phyloP scores from a whole-genome alignment of 331 rosid genomes.

The Spiraea crenata region DNA sequence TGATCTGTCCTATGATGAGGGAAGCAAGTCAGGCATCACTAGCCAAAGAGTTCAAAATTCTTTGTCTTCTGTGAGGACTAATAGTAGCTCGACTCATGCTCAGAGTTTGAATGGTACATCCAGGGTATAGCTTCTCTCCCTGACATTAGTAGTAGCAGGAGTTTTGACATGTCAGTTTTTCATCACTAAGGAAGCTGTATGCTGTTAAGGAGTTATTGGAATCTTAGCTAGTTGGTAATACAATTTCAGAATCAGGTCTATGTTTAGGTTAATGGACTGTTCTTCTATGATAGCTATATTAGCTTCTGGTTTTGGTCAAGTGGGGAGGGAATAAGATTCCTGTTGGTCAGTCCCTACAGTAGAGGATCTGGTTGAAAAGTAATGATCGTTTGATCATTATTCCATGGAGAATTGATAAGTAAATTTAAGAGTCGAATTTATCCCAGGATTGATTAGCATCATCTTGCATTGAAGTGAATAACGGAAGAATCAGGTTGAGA shows the following conservation, averaged over 20 bases:
- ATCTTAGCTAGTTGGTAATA: background rate
- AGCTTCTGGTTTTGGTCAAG: background rate
- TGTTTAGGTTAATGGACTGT: background rate
- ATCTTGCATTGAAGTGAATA: background rate
- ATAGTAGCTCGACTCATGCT: constrained; percentile 39
- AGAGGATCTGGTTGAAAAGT: background rate
- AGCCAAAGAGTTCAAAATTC: constrained; percentile 21
- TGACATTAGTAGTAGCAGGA: background rate
- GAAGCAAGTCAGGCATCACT: constrained; percentile 37
- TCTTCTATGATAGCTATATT: background rate
- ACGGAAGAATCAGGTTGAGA: background rate
- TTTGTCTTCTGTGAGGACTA: constrained; percentile 39
- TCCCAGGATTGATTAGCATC: no score
- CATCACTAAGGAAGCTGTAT: background rate
- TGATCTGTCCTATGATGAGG: constrained; percentile 44
- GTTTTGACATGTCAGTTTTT: background rate
- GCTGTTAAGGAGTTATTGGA: background rate
- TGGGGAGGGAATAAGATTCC: background rate
- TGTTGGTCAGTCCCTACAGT: background rate
- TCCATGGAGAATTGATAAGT: background rate
- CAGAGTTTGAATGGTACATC: constrained; percentile 39
- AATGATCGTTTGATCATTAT: background rate
- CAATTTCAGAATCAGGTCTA: background rate
- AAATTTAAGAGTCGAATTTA: no score
- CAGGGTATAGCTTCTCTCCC: constrained; percentile 41